phyloP scores from a whole-genome alignment of 352 stramenopile species.

The Saprolegnia diclina region DNA sequence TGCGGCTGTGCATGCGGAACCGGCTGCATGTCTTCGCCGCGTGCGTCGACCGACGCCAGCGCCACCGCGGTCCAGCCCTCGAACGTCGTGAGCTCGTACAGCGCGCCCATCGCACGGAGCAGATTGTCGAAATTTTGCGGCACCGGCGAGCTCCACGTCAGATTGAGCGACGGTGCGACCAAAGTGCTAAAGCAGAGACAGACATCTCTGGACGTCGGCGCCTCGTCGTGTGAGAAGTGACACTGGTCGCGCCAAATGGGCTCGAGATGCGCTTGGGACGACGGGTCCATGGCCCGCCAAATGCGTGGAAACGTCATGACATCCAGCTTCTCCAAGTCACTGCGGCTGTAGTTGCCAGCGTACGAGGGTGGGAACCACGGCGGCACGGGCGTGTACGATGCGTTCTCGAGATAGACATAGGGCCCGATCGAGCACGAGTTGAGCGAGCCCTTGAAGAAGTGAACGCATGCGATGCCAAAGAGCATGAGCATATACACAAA shows the following conservation, averaged over 20 bases:
- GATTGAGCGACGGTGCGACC: constrained; percentile 17
- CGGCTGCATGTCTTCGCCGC: constrained; percentile 89
- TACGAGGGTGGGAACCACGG: constrained; percentile 25
- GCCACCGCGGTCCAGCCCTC: constrained; percentile 92
- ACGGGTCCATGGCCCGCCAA: constrained; percentile 35
- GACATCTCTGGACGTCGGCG: not conserved
- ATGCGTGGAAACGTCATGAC: constrained; percentile 42
- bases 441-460: constrained; percentile 91
- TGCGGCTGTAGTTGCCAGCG: constrained; percentile 16
- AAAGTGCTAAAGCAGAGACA: constrained; percentile 31
- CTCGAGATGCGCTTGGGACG: not conserved
- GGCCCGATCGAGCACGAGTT: constrained; percentile 49
- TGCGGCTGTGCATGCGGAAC: constrained; percentile 65
- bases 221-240: constrained; percentile 46
- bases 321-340: constrained; percentile 4
- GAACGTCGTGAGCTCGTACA: constrained; percentile 92
- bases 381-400: not conserved
- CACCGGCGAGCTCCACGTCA: constrained; percentile 25
- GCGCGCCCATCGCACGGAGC: constrained; percentile 58
- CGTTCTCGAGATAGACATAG: constrained; percentile 17
- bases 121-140: constrained; percentile 84
- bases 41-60: constrained; percentile 81
- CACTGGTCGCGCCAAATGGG: constrained; percentile 28
- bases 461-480: constrained; percentile 93
- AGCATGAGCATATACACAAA: constrained; percentile 91